These are phyloP conservation scores for Talaromyces sp. DNA, from an alignment of 2,329 filamentous ascomycete genomes.

Conservation along the genomic window DNA sequence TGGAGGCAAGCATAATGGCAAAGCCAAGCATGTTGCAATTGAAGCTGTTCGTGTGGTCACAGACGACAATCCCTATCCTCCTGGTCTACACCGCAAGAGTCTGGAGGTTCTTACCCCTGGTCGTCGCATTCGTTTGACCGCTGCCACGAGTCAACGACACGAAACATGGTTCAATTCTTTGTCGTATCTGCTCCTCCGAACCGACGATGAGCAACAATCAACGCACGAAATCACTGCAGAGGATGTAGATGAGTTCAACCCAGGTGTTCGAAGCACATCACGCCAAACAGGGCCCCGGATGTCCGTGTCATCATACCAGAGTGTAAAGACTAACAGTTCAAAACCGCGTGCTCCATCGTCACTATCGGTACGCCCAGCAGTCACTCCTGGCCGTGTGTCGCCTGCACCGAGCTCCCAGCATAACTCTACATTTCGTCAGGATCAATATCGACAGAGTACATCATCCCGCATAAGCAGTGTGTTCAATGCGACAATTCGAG, in stretches of 20 bases:
- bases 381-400: constrained; percentile 36
- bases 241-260: constrained; percentile 78
- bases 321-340: constrained; percentile 65
- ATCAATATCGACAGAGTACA: constrained; percentile 41
- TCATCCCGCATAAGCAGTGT: constrained; percentile 49
- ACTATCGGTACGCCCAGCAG: constrained; percentile 37
- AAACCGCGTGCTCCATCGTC: constrained; percentile 46
- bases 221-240: constrained; percentile 57
- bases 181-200: constrained; percentile 84
- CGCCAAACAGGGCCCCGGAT: constrained; percentile 51
- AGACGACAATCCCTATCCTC: constrained; percentile 93
- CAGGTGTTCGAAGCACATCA: constrained; percentile 55
- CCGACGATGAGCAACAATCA: constrained; percentile 56
- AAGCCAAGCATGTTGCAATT: constrained; percentile 86
- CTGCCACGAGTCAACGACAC: constrained; percentile 86
- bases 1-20: constrained; percentile 72
- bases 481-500: constrained; percentile 47
- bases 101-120: constrained; percentile 86
- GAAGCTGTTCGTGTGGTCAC: constrained; percentile 87
- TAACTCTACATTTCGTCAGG: constrained; percentile 33
- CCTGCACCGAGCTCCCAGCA: constrained; percentile 35
- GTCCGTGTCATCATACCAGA: constrained; percentile 79
- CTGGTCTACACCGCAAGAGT: constrained; percentile 91
- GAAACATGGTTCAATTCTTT: constrained; percentile 99
- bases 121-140: constrained; percentile 88